A percentile compares a stretch with the other conserved stretches of the same genome.
phyloP scores from a whole-genome alignment of 805 yeast species.

The Candida sakaeoensis region DNA sequence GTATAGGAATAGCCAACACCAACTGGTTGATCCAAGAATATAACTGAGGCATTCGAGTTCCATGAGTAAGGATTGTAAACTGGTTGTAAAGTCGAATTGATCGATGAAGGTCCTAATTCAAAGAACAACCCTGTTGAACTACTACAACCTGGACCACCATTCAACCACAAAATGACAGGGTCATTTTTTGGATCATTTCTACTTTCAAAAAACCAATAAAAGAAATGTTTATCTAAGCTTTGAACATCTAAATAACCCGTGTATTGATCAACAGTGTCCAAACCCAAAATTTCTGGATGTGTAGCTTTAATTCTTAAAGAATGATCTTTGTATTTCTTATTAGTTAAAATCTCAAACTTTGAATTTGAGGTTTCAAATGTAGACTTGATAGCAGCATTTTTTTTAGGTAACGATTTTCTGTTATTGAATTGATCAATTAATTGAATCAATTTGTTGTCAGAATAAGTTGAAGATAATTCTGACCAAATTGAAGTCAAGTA shows the following conservation, averaged over 20 bases:
- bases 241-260: slow-evolving; percentile 39
- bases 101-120: slow-evolving; percentile 85
- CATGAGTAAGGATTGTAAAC: slow-evolving; percentile 79
- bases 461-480: slow-evolving; percentile 6
- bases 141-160: slow-evolving; percentile 97
- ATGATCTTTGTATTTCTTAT: slow-evolving; percentile 22
- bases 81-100: slow-evolving; percentile 66
- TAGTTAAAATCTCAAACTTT: slow-evolving; percentile 17
- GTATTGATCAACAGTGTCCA: slow-evolving; percentile 35
- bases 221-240: slow-evolving; percentile 63
- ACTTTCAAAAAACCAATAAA: slow-evolving; percentile 92
- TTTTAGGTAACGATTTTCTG: slow-evolving; percentile 3
- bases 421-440: slow-evolving; percentile 7
- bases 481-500: slow-evolving; percentile 6
- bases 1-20: slow-evolving; percentile 90
- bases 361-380: not conserved
- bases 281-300: slow-evolving; percentile 33
- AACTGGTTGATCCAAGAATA: slow-evolving; percentile 91
- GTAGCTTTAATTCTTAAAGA: slow-evolving; percentile 28
- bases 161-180: slow-evolving; percentile 87
- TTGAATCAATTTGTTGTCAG: slow-evolving; percentile 4
- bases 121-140: slow-evolving; percentile 86
- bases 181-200: slow-evolving; percentile 83
- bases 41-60: slow-evolving; percentile 87
- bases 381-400: slow-evolving; percentile 1